These are phyloP conservation scores for Hyaloscypha finlandica DNA, from an alignment of 495 filamentous ascomycete species.

Conservation along the genomic window DNA sequence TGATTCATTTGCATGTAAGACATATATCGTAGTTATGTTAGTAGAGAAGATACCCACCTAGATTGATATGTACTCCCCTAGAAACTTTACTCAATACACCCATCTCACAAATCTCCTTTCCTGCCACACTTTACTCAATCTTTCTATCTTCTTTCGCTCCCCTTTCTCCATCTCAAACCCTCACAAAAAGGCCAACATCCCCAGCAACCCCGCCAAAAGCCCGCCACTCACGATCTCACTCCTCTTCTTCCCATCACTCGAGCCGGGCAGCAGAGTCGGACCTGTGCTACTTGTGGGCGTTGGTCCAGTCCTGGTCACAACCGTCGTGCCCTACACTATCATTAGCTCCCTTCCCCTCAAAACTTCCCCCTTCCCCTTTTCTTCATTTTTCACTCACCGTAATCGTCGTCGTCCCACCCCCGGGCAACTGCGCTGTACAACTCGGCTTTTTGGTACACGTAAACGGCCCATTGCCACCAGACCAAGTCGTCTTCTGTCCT, in stretches of 20 bases:
- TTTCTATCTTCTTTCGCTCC: background rate
- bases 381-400: background rate
- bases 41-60: too few species aligned
- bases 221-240: background rate
- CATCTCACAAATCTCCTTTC: background rate
- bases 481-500: conserved; percentile 23
- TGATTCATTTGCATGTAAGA: too few species aligned
- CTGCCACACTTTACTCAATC: background rate
- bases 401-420: conserved; percentile 3
- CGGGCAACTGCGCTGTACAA: conserved; percentile 15
- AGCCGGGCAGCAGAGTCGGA: background rate
- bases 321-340: background rate
- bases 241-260: background rate
- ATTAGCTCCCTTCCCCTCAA: too few species aligned
- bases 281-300: background rate
- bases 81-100: too few species aligned
- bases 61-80: too few species aligned
- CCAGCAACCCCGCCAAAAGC: background rate
- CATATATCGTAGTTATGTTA: too few species aligned
- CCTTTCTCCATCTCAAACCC: background rate
- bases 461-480: conserved; percentile 7
- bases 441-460: conserved; percentile 6
- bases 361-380: too few species aligned
- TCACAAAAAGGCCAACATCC: background rate
- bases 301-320: background rate